phyloP scores from a whole-genome alignment of 768 basidiomycete genomes.

The Gyrodon lividus region DNA sequence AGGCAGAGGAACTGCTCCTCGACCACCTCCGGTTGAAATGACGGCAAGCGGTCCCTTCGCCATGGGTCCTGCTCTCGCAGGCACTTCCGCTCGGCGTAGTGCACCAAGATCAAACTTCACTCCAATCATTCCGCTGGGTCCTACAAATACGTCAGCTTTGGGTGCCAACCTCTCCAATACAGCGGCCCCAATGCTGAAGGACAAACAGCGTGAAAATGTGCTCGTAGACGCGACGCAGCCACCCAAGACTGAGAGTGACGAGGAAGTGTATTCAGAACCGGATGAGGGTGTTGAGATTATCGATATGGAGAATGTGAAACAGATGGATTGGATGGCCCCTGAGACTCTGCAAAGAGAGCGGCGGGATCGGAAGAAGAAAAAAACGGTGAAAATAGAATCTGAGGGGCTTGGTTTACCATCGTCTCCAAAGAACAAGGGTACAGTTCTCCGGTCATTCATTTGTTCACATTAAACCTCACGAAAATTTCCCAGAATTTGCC shows the following conservation, averaged over 20 bases:
- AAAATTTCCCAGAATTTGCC: not conserved
- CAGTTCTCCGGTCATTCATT: slow-evolving; percentile 3
- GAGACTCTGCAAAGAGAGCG: slow-evolving; percentile 62
- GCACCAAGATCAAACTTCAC: slow-evolving; percentile 57
- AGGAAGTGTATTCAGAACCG: slow-evolving; percentile 79
- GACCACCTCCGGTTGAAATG: slow-evolving; percentile 63
- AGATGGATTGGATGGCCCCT: slow-evolving; percentile 90
- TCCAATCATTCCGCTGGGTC: slow-evolving; percentile 44
- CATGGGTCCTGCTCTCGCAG: slow-evolving; percentile 75
- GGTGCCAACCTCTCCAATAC: slow-evolving; percentile 52
- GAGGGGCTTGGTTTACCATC: slow-evolving; percentile 37
- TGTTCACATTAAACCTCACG: not conserved
- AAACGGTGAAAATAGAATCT: slow-evolving; percentile 41
- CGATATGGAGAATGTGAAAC: slow-evolving; percentile 73
- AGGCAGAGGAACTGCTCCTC: slow-evolving; percentile 44
- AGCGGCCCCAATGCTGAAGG: slow-evolving; percentile 49
- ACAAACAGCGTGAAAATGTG: slow-evolving; percentile 33
- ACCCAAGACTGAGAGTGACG: slow-evolving; percentile 45
- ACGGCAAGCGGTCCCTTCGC: slow-evolving; percentile 86
- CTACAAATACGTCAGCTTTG: slow-evolving; percentile 35
- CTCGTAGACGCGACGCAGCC: slow-evolving; percentile 23
- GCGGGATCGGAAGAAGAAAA: slow-evolving; percentile 35
- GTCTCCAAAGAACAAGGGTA: slow-evolving; percentile 35
- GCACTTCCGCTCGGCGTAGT: slow-evolving; percentile 48
- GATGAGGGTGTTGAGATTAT: slow-evolving; percentile 87